Conservation (phyloP, 192 early-diverging fungal genomes). For the Backusella tarrabulga region DNA sequence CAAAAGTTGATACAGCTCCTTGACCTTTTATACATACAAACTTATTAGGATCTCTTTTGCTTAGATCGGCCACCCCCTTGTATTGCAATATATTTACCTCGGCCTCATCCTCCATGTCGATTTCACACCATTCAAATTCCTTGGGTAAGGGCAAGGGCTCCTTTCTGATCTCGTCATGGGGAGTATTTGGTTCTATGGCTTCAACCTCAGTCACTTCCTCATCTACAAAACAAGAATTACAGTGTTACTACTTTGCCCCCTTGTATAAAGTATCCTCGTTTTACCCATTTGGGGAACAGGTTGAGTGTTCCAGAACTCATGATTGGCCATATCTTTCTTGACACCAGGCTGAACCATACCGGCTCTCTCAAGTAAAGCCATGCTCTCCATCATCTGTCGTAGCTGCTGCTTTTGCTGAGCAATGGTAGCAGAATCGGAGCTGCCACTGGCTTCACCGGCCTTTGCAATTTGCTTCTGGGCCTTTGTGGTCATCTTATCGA, state of each 20-base stretch:
- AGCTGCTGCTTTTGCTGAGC: slow-evolving; percentile 20
- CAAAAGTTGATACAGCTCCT: slow-evolving; percentile 89
- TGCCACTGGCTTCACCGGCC: not conserved
- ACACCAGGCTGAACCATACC: slow-evolving; percentile 18
- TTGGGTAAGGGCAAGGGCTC: slow-evolving; percentile 85
- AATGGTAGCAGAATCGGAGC: slow-evolving; percentile 7
- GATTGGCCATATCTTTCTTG: slow-evolving; percentile 53
- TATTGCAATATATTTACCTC: slow-evolving; percentile 46
- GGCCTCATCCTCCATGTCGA: slow-evolving; percentile 75
- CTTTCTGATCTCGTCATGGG: slow-evolving; percentile 72
- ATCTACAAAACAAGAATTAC: slow-evolving; percentile 35
- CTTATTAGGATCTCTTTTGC: not conserved
- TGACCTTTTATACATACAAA: slow-evolving; percentile 45
- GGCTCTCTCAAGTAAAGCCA: slow-evolving; percentile 24
- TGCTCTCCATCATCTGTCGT: slow-evolving; percentile 19
- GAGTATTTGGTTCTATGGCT: slow-evolving; percentile 75
- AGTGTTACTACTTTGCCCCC: not conserved
- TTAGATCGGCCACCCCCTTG: not conserved
- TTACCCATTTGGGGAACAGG: slow-evolving; percentile 82
- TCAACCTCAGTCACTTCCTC: slow-evolving; percentile 76
- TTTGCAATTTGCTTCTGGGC: slow-evolving; percentile 9
- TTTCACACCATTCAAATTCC: slow-evolving; percentile 84
- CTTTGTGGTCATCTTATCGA: slow-evolving; percentile 22
- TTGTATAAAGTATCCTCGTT: not conserved
- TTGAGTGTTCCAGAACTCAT: slow-evolving; percentile 98